phyloP scores from a whole-genome alignment of 371 early-diverging fungal species.

The Haplosporangium sp. region DNA sequence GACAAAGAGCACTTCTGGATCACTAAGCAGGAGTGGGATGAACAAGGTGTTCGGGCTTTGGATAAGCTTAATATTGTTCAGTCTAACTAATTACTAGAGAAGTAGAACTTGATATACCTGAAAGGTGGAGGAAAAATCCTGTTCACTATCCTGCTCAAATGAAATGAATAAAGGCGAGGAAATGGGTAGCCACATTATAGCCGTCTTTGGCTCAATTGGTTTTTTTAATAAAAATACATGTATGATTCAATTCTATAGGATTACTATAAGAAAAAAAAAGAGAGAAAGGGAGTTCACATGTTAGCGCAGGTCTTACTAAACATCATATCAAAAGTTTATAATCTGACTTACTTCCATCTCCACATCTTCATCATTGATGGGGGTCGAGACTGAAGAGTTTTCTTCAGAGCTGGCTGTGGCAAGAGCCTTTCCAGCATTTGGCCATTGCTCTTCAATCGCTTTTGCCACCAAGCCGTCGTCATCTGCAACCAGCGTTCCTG shows the following conservation, averaged over 20 bases:
- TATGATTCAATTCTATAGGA: not conserved
- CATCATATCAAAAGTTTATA: not conserved
- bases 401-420: conserved; percentile 14
- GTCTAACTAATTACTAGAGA: conserved; percentile 18
- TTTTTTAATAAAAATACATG: conserved; percentile 17
- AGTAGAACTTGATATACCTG: conserved; percentile 12
- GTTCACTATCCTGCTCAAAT: not conserved
- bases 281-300: not conserved
- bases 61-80: conserved; percentile 70
- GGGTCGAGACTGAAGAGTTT: conserved; percentile 32
- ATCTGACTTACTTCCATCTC: conserved; percentile 48
- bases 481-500: conserved; percentile 86
- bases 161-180: conserved; percentile 1
- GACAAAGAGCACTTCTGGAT: conserved; percentile 94
- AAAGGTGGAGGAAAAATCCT: not conserved
- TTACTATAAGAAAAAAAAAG: not conserved
- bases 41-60: conserved; percentile 87
- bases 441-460: conserved; percentile 61
- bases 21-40: conserved; percentile 94
- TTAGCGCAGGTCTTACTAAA: not conserved
- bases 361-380: conserved; percentile 43
- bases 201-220: not conserved
- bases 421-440: conserved; percentile 28
- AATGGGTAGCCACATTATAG: not conserved
- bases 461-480: conserved; percentile 82